phyloP scores from a whole-genome alignment of 305 asterid species.

The Rubia tinctorum region DNA sequence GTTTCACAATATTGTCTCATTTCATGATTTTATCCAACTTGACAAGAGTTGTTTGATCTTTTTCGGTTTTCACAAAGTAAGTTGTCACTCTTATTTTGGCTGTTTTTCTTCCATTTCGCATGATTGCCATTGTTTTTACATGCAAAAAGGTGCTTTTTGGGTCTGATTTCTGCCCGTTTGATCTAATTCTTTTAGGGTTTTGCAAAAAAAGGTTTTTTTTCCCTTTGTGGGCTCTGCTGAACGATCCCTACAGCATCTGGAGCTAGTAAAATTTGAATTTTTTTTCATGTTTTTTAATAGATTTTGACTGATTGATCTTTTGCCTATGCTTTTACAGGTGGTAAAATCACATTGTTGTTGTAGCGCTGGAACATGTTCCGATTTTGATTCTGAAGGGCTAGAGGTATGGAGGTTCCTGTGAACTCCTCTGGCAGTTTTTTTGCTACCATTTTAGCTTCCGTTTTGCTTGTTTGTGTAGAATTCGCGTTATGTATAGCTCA shows the following conservation, averaged over 20 bases:
- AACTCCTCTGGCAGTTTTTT: not conserved
- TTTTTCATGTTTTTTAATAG: not conserved
- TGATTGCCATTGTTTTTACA: not conserved
- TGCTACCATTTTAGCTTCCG: not conserved
- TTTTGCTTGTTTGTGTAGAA: not conserved
- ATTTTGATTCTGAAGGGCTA: constrained; percentile 3
- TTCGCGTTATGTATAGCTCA: not conserved
- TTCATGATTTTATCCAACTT: not conserved
- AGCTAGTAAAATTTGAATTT: not conserved
- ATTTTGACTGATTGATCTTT: not conserved
- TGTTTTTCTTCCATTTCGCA: not conserved
- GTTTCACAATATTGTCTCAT: not conserved
- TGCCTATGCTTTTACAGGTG: not conserved
- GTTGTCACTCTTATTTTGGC: not conserved
- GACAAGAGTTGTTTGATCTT: not conserved
- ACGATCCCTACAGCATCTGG: not conserved
- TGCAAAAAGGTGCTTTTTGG: constrained; percentile 2
- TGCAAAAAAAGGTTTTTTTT: not conserved
- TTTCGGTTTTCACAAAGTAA: not conserved
- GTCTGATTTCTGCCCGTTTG: constrained; percentile 5
- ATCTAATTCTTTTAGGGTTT: constrained; percentile 13
- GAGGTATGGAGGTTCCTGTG: constrained; percentile 10
- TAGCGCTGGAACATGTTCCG: not conserved
- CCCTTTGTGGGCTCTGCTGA: not conserved
- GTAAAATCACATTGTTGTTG: constrained; percentile 2